phyloP scores from a whole-genome alignment of 257 asterid genomes.

The Salvia rosmarinus region DNA sequence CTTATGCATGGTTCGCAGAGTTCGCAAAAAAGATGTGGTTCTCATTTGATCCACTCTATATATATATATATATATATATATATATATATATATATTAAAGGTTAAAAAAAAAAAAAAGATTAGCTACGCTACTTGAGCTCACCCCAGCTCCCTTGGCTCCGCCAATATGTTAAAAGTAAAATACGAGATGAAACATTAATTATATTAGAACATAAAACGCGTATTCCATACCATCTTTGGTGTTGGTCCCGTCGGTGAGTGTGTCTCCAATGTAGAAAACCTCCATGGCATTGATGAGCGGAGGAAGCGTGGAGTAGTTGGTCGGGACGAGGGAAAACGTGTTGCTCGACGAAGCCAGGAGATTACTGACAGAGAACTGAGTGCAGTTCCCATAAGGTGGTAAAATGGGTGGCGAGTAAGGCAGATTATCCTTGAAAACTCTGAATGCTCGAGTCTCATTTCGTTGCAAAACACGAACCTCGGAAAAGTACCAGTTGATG shows the following conservation, averaged over 20 bases:
- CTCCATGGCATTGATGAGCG: conserved; percentile 70
- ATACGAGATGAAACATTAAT: no score
- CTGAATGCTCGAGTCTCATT: conserved; percentile 50
- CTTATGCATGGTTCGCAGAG: no score
- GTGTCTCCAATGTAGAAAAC: conserved; percentile 41
- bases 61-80: no score
- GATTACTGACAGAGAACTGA: not conserved
- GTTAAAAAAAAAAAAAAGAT: no score
- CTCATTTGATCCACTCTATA: no score
- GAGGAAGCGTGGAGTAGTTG: conserved; percentile 55
- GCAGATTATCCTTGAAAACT: conserved; percentile 28
- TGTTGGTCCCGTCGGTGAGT: conserved; percentile 48
- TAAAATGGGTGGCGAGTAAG: conserved; percentile 29
- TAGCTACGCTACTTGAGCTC: no score
- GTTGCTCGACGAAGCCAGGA: conserved; percentile 35
- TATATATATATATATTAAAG: no score
- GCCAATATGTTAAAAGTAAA: no score
- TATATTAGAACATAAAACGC: no score
- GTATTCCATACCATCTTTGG: conserved; percentile 48
- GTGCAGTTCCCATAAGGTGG: conserved; percentile 49
- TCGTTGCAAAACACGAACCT: conserved; percentile 38
- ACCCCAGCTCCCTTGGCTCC: no score
- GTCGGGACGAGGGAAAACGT: conserved; percentile 44
- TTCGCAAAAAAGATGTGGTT: no score
- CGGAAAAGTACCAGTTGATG: conserved; percentile 58